Base-by-base conservation (phyloP, 805 yeast species). In the Myxozyma geophila region DNA sequence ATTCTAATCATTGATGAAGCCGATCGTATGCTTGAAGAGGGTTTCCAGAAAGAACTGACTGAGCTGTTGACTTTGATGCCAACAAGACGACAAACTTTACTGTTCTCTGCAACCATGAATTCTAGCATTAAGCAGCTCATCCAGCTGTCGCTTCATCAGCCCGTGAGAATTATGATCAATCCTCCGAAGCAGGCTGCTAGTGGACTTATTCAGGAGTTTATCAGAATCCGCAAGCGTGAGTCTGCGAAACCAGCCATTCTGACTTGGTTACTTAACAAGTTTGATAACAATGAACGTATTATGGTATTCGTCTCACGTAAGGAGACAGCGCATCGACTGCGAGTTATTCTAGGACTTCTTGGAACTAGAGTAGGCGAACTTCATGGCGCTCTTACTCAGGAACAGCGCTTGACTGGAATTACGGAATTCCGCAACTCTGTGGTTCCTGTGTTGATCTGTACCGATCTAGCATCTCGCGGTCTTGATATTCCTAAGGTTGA, bases 381-480 rank as follows among this genome's bases (percentile, higher is more conserved):
- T 87, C 81, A 90, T 95, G 68, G 96, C 92, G 82, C 90, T 85
- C 81, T 90, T 87, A 74, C 87, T 82, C 80, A 95, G 78, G 98
- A 95, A 69, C 98, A 95, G 78, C 93, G 99, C 81, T 81, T 93
- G 69, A 83, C 83, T 65, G 88, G 89, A 72, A 89, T 95, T 51
- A 88, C 86, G 10, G 88, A 87, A 63, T 95, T 95, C 80, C 91
- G 90, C 71, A 85, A 85, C 67, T 81, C 91, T 68, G 84, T 85
- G 2, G 96, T 92, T 39, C 96, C 98, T 1, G 86, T 93, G 9
- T 81, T 95, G 63, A 82, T 95, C 47, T 95, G 98, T 87, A 95
- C 99, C 0, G 99, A 95, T 83, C 83, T 95, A 76, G 99, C 99
- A 1, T 93, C 99, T 36, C 89, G 99, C 85, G 99, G 99, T 83